Evolutionary conservation across 352 stramenopile species (phyloP), one percentile per base, ranked within the genome.

Genomic region (Phytophthora tubulina): DNA sequence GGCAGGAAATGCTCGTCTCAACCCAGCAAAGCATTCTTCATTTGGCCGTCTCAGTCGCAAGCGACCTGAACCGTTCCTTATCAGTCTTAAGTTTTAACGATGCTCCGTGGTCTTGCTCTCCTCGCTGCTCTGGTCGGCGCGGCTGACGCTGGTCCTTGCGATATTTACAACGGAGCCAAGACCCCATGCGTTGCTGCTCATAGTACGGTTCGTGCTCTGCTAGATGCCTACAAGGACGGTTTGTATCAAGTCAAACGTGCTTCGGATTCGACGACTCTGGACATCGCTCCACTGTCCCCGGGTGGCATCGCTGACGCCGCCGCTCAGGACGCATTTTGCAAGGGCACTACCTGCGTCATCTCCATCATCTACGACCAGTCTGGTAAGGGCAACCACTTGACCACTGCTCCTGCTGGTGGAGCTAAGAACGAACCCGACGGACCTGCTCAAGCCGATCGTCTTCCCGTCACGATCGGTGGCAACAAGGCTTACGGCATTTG

Each of bases 341-440:
- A 63, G 8, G 62, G 6, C 41, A 67, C 54, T 8, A 59, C 32
- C 4, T 75, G 68, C n/a, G 32, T 50, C 42, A 72, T 72, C 10
- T 56, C 62, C 2, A 75, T 67, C 35, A 75, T 75, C 62, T 75
- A 75, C 46, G 67, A 75, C 39, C 67, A 75, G 35, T 75, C 67
- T 30, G 61, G 61, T 21, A 75, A 75, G 31, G 21, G 31, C 4
- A 75, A 75, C 38, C 67, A 75, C 45, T 56, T 75, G 46, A 75
- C 60, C 6, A 17, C 67, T 27, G 67, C 67, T 8, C 60, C 67
- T 4, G 67, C 52, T 14, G 67, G 67, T 52, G 67, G 67, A 55
- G 67, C 67, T 15, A 75, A 75, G 46, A 66, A 75, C 13, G 9
- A 42, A 17, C 51, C 60, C 7, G 60, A 75, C n/a, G 30, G 36